Percentiles rank a stretch among this genome's conserved stretches.
These are phyloP conservation scores for Phytophthora pisi DNA, from an alignment of 352 stramenopile genomes.

Conservation along the genomic window DNA sequence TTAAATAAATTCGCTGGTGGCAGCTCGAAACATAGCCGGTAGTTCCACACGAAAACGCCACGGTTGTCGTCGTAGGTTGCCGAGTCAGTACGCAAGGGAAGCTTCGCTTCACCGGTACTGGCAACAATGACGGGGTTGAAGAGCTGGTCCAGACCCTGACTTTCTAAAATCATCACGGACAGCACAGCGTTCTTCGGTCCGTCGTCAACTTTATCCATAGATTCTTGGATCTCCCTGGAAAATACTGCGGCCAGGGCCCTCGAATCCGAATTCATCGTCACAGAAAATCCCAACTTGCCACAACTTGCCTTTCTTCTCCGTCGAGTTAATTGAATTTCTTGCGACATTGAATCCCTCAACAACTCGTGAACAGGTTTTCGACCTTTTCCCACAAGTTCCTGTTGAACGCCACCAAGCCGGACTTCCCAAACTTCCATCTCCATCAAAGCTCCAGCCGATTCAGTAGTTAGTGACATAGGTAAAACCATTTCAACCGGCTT, in stretches of 20 bases:
- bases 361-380: background rate
- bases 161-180: background rate
- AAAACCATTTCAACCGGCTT: constrained; percentile 1
- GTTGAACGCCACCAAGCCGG: background rate
- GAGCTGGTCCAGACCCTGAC: background rate
- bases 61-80: background rate
- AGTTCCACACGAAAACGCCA: background rate
- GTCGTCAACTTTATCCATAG: background rate
- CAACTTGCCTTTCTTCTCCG: background rate
- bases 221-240: background rate
- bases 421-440: constrained; percentile 1
- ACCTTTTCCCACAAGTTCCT: background rate
- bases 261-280: background rate
- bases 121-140: background rate
- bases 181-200: background rate
- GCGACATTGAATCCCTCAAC: background rate
- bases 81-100: background rate
- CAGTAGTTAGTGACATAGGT: background rate
- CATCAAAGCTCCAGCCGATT: background rate
- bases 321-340: background rate
- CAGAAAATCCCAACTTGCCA: background rate
- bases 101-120: background rate
- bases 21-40: background rate
- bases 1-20: background rate
- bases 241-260: background rate